phyloP scores from a whole-genome alignment of 2,329 filamentous ascomycete genomes.

The Arthrinium puccinioides region DNA sequence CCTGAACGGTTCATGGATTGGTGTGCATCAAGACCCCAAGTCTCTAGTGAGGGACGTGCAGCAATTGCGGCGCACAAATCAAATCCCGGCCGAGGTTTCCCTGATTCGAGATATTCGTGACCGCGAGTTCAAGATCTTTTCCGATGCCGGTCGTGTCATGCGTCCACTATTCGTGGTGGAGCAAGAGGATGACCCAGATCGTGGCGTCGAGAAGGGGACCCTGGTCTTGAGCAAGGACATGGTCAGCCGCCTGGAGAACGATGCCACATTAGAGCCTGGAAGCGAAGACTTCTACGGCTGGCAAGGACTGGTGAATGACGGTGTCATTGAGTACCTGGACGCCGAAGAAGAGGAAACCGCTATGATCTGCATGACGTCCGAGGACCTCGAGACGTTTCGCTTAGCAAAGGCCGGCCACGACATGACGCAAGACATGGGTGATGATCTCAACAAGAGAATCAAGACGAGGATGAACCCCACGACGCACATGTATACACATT shows the following conservation, averaged over 20 bases:
- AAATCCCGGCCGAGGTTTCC: conserved; percentile 87
- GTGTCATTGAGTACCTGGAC: conserved; percentile 92
- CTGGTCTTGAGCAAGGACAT: conserved; percentile 79
- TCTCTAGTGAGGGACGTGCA: conserved; percentile 75
- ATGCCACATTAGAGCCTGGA: conserved; percentile 58
- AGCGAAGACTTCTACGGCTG: conserved; percentile 68
- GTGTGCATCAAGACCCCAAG: conserved; percentile 83
- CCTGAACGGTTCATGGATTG: conserved; percentile 97
- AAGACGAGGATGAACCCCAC: conserved; percentile 82
- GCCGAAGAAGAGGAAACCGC: conserved; percentile 97
- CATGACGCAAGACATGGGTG: conserved; percentile 52
- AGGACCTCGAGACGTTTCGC: conserved; percentile 78
- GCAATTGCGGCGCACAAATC: conserved; percentile 69
- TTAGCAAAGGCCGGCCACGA: conserved; percentile 60
- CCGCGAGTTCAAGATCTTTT: conserved; percentile 97
- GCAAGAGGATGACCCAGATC: conserved; percentile 70
- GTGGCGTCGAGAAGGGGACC: conserved; percentile 50
- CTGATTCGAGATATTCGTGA: conserved; percentile 95
- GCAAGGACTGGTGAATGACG: conserved; percentile 75
- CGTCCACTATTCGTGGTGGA: conserved; percentile 91
- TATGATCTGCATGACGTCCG: conserved; percentile 99
- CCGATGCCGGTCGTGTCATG: conserved; percentile 91
- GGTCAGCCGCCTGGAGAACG: conserved; percentile 67
- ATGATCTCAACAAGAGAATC: conserved; percentile 75
- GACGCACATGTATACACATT: conserved; percentile 92